Evolutionary conservation across 176 grass and related monocot genomes (phyloP), one percentile per base, ranked within the genome.

Genomic region (Oryza glumipatula): DNA sequence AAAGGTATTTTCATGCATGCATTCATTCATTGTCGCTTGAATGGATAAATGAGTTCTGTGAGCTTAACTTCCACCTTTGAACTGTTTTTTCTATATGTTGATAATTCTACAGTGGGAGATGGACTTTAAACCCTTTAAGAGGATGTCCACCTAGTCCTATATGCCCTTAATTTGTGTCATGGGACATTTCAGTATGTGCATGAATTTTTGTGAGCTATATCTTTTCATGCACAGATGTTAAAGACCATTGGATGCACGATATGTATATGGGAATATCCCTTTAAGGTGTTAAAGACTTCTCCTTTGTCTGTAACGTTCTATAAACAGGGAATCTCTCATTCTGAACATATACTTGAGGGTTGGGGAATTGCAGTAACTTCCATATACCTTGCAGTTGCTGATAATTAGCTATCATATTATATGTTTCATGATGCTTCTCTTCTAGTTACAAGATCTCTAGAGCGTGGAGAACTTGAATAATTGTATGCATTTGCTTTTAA

Each of bases 1-100:
- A 45, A 95, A 98, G 93, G 96, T 98, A 92, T 74, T 35, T 69
- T 83, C 43, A 24, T 86, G 72, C 43, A 24, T 86, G 72, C 17
- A 74, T n/a, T 13, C 61, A 73, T 28, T 19, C 61, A 73, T n/a
- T 67, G 12, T 49, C 5, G 39, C 56, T 47, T 5, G 16, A 54
- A 19, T 82, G 46, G 51, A 51, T 58, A 54, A 12, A 56, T 13
- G 17, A 17, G 39, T 85, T 89, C 80, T 81, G 28, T 51, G 16
- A 45, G 41, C 68, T 58, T 51, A 38, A 11, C 48, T 65, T 80
- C 22, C 67, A 54, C 73, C 22, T 24, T 41, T 68, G 8, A 49
- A 39, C 33, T 54, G 14, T 80, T 76, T 61, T 61, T 22, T 76
- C 47, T 76, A 46, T 70, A 48, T 65, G 11, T 69, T 45, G 44